Base-by-base conservation (phyloP, 2,329 filamentous ascomycete species). In the Penicillium sumatraense region DNA sequence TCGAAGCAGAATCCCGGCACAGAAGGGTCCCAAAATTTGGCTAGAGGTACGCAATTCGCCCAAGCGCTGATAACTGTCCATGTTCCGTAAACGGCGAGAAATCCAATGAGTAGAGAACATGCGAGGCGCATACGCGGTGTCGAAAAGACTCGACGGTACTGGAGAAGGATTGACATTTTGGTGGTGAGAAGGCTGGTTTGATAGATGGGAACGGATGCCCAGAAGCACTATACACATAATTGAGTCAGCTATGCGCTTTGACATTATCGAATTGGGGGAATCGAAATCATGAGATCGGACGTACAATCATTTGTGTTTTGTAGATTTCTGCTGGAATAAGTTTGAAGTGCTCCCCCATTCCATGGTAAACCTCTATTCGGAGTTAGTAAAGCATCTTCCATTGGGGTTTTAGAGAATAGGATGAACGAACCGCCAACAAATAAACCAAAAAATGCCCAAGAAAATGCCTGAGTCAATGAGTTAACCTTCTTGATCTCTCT, bases 121-220 rank as follows among this genome's bases (percentile, higher is more conserved):
- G 61, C 69, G 26, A 67, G 58, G 18, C 63, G 72, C 69, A 70
- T 74, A 31, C 54, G 58, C 6, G 54, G 62, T 16, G 63, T 67
- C 23, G 60, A 69, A 64, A 68, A 75, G 26, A 74, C 68, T 51
- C 72, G 65, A 49, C 68, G 65, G 54, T 73, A 74, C 61, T 73
- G 71, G 4, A 73, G 60, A 33, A 72, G 61, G 36, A 75, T 72
- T 8, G 72, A 73, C 54, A 66, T 61, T 49, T 74, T 75, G 35
- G 71, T 70, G 31, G 59, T 52, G 54, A 73, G 65, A 6, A 75
- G 64, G 35, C 64, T 71, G 24, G 64, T 58, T 53, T 73, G 71
- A 48, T 75, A 74, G 27, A 70, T 62, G 11, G 71, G 70, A 8
- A 74, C 41, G 1, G 69, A 66, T 9, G 62, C 66, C 69, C 70